A percentile compares a stretch with the other conserved stretches of the same genome.
These are phyloP conservation scores for Porphyridium purpureum DNA, from an alignment of 23 red algal species.

Conservation along the genomic window DNA sequence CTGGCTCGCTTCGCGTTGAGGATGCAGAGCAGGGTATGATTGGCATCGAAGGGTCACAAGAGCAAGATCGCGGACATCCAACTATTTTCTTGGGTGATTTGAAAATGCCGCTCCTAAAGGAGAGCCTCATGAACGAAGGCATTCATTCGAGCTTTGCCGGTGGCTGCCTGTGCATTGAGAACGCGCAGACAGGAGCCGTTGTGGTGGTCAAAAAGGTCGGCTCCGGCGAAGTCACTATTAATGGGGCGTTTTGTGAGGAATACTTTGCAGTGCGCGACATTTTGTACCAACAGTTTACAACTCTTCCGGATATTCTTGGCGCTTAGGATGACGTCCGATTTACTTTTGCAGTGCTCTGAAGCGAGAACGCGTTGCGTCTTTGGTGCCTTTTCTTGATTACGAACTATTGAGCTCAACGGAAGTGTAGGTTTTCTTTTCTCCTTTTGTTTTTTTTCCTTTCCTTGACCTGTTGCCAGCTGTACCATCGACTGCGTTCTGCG, in stretches of 20 bases:
- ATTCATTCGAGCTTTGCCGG: constrained; percentile 69
- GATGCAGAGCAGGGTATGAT: neutral
- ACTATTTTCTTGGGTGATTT: constrained; percentile 85
- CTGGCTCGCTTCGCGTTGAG: constrained; percentile 18
- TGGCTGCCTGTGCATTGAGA: constrained; percentile 69
- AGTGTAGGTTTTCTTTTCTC: no score
- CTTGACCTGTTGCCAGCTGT: no score
- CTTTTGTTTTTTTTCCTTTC: no score
- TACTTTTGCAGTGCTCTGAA: no score
- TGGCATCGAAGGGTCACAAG: neutral
- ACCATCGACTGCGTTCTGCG: no score
- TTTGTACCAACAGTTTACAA: constrained; percentile 42
- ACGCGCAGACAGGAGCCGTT: constrained; percentile 38
- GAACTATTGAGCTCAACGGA: no score
- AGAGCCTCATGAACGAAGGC: constrained; percentile 44
- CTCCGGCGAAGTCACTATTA: constrained; percentile 32
- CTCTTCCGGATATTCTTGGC: no score
- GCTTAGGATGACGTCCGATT: no score
- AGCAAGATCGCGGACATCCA: constrained; percentile 8
- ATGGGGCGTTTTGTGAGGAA: constrained; percentile 72
- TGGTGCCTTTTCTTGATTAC: no score
- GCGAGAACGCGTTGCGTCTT: no score
- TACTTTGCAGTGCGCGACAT: constrained; percentile 72
- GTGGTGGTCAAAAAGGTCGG: constrained; percentile 69
- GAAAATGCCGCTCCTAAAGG: constrained; percentile 56